Evolutionary conservation across 2,329 filamentous ascomycete species (phyloP), one percentile per base, ranked within the genome.

Genomic region (Fusarium chaquense): DNA sequence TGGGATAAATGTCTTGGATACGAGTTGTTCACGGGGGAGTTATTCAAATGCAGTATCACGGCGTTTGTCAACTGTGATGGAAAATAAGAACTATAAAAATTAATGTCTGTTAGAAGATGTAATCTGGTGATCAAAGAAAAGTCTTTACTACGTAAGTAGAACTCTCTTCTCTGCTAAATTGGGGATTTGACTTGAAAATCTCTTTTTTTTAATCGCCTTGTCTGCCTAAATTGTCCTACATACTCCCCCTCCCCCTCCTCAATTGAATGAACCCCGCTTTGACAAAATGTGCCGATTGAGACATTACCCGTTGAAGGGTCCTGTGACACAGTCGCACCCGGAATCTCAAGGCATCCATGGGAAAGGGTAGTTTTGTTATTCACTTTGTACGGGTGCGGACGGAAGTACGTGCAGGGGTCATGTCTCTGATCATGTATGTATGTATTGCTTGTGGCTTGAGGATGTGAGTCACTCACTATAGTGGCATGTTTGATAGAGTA

Each of bases 271-370:
- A 47, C 63, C 62, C 63, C 64, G 36, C 58, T 49, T 36, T 1
- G 32, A 33, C 15, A 59, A 43, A 44, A 44, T 61, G 36, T 49
- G 50, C 35, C 58, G 58, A 52, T 65, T 35, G 12, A 57, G 51
- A 56, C 49, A 35, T 63, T 57, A 50, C 24, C 50, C 58, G 52
- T 46, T 36, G 1, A 53, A 9, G 36, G 56, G 52, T 41, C 62
- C 46, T 53, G 67, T 67, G 65, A 67, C 64, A 64, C 64, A 10
- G 26, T 44, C 10, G 7, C 28, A 46, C 63, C 38, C 30, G 46
- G 52, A 47, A 41, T 66, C 63, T 43, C 63, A 64, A 67, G 64
- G 58, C 64, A 68, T 40, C 58, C 18, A 26, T 60, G 35, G 54
- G 54, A 59, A 59, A 43, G 47, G 47, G 38, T 28, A 54, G 47